Base-by-base conservation (phyloP, 106 monocot species). In the Posidonia australis region DNA sequence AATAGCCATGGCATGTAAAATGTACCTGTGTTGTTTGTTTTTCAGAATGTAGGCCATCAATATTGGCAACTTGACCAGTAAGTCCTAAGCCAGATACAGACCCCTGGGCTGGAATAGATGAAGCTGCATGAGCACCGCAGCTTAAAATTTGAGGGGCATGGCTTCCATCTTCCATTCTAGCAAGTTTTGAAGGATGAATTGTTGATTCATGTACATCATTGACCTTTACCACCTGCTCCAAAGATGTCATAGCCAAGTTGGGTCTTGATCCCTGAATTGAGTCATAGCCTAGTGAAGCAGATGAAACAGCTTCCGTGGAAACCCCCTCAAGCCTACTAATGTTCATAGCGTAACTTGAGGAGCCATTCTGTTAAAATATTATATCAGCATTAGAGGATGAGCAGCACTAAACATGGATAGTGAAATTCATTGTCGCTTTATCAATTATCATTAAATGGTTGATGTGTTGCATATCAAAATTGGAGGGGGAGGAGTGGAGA, bases 121-220 rank as follows among this genome's bases (percentile, higher is more conserved):
- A 69, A 66, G 43, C 61, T 16, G 54, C n/a, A 63, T 57, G 29
- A 69, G 74, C 31, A 45, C 22, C 67, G 63, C 44, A 46, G 27
- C 62, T 63, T 9, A 53, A 26, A 29, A 44, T 23, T 46, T 67
- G 69, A 44, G 60, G 60, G 29, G 74, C 29, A 68, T 54, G 41
- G 13, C 60, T 59, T 43, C 70, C 75, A 54, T 54, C 82, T 42
- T 93, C 89, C 71, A 82, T 60, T 83, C 62, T 89, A 31, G 52
- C 70, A 36, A 74, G 65, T 55, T 89, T 93, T 32, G 83, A 70
- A 65, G 63, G 83, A 75, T 71, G 83, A 56, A 44, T 67, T 24
- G 51, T 36, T n/a, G 54, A 27, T 45, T 76, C 82, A 24, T 51
- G 52, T 42, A 28, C 53, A 25, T 63, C 74, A 54, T 64, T 53